Evolutionary conservation across 495 filamentous ascomycete genomes (phyloP).

Genomic region (Xylaria grammica): DNA sequence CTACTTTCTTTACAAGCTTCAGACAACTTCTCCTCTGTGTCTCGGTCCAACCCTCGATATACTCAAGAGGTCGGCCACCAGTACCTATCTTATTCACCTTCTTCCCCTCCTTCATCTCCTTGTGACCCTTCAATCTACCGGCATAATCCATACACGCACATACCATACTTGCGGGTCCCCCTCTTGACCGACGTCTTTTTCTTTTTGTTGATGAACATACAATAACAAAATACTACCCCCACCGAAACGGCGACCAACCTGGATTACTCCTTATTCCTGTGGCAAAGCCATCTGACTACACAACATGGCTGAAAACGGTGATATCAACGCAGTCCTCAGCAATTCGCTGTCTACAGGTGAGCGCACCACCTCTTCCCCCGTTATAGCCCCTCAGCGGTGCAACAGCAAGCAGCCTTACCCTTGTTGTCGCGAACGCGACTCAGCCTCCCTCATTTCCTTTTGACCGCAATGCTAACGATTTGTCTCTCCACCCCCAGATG

Average conservation of each 20-base stretch:
- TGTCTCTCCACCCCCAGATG: constrained; percentile 65
- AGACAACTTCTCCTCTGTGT: constrained; percentile 19
- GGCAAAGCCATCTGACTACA: constrained; percentile 25
- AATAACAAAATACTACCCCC: constrained; percentile 10
- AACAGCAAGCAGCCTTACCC: neutral
- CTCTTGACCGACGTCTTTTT: constrained; percentile 29
- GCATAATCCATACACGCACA: constrained; percentile 28
- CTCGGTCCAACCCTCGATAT: constrained; percentile 20
- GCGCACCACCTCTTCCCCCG: constrained; percentile 35
- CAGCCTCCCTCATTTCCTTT: constrained; percentile 26
- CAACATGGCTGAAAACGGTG: constrained; percentile 55
- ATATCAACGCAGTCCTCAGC: constrained; percentile 74
- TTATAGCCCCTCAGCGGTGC: constrained; percentile 20
- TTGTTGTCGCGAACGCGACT: constrained; percentile 20
- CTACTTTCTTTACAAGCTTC: constrained; percentile 22
- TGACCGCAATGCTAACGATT: constrained; percentile 26
- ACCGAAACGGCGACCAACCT: constrained; percentile 16
- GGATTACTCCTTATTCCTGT: constrained; percentile 33
- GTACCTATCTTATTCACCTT: constrained; percentile 23
- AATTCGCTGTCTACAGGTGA: constrained; percentile 89
- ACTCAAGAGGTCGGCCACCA: constrained; percentile 15
- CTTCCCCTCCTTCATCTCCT: constrained; percentile 29
- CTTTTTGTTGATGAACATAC: constrained; percentile 25
- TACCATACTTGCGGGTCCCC: constrained; percentile 23
- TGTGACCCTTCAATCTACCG: constrained; percentile 7